Evolutionary conservation across 768 basidiomycete species (phyloP).

Genomic region (Serendipita sp.): DNA sequence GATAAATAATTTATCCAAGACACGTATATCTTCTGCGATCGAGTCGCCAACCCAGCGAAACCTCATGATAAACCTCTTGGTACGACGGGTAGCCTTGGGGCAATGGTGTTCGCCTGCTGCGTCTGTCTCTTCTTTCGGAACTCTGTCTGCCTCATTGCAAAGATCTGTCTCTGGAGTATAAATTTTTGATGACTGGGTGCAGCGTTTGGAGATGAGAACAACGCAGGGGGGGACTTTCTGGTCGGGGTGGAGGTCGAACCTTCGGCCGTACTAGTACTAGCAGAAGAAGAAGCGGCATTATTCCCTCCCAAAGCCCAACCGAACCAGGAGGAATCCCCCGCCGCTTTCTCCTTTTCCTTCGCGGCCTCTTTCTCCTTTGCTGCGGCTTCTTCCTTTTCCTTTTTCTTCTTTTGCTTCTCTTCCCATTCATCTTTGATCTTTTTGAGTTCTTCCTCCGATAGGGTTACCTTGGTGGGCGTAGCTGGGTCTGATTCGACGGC

Average conservation of each 20-base stretch:
- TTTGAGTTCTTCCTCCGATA: slow-evolving; percentile 54
- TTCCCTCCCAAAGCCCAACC: slow-evolving; percentile 19
- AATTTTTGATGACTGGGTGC: slow-evolving; percentile 46
- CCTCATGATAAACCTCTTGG: slow-evolving; percentile 20
- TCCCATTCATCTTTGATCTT: slow-evolving; percentile 71
- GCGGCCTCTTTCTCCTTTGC: slow-evolving; percentile 27
- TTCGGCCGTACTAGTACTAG: slow-evolving; percentile 13
- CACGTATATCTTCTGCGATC: not conserved
- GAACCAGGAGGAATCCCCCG: slow-evolving; percentile 14
- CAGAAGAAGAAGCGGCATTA: slow-evolving; percentile 20
- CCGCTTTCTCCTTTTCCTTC: slow-evolving; percentile 14
- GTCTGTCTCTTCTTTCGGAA: slow-evolving; percentile 53
- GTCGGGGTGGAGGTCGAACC: slow-evolving; percentile 21
- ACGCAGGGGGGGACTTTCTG: slow-evolving; percentile 9
- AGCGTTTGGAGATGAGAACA: slow-evolving; percentile 5
- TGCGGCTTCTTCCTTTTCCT: slow-evolving; percentile 33
- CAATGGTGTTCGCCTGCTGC: slow-evolving; percentile 51
- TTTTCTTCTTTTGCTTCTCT: slow-evolving; percentile 46
- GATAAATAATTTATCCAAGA: no score
- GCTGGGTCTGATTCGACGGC: slow-evolving; percentile 22
- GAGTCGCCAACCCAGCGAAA: not conserved
- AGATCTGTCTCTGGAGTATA: slow-evolving; percentile 68
- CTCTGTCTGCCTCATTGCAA: slow-evolving; percentile 60
- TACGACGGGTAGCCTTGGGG: slow-evolving; percentile 51
- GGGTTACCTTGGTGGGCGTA: slow-evolving; percentile 17